Conservation (phyloP, 257 asterid genomes). For the Coffea eugenioides region DNA sequence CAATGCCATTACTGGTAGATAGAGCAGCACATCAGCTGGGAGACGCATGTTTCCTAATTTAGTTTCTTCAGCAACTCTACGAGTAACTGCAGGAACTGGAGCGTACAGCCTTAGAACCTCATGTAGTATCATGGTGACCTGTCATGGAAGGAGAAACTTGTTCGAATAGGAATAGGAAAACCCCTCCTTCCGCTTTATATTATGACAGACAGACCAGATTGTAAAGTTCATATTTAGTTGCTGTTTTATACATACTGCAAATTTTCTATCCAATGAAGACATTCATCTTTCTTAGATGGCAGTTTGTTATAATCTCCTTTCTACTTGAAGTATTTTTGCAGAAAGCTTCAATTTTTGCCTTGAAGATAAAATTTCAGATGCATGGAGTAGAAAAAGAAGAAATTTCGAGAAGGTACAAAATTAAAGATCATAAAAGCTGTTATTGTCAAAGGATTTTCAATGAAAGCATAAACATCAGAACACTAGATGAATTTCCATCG, state of each 20-base stretch:
- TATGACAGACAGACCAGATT: neutral
- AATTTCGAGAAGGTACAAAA: neutral
- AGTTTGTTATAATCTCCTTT: neutral
- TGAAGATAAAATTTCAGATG: neutral
- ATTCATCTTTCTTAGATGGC: neutral
- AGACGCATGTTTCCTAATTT: conserved; percentile 13
- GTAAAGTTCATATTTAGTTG: neutral
- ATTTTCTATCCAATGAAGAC: neutral
- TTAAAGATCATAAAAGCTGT: neutral
- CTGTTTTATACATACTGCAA: too few relatives aligned
- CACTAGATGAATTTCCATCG: too few relatives aligned
- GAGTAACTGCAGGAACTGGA: neutral
- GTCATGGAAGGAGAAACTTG: neutral
- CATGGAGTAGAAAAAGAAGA: neutral
- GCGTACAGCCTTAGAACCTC: conserved; percentile 26
- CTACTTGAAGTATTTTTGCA: neutral
- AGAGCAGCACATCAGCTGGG: neutral
- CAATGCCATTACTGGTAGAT: too few relatives aligned
- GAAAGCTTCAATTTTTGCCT: neutral
- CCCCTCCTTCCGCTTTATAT: neutral
- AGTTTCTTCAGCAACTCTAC: neutral
- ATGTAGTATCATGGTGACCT: conserved; percentile 12
- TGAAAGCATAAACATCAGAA: neutral
- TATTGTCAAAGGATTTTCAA: neutral
- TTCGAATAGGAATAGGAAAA: neutral